Conservation (phyloP, 352 stramenopile genomes). For the Albugo candida region DNA sequence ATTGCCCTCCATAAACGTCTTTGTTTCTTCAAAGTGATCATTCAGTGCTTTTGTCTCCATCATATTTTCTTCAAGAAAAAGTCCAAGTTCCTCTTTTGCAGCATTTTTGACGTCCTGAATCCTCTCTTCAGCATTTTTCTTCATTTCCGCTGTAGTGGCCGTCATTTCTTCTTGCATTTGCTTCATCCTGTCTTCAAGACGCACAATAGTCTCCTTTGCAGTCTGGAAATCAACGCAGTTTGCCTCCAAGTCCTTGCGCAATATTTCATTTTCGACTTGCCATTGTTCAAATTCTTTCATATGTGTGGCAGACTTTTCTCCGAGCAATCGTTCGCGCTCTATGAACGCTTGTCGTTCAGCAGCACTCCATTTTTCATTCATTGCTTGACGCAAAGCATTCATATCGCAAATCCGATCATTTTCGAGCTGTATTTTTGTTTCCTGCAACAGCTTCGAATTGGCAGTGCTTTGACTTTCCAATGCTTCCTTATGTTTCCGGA, state of each 20-base stretch:
- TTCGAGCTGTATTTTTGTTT: slow-evolving; percentile 12
- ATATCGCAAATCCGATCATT: slow-evolving; percentile 14
- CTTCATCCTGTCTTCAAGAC: slow-evolving; percentile 13
- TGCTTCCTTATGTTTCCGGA: slow-evolving; percentile 3
- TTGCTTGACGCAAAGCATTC: slow-evolving; percentile 14
- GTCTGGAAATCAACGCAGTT: too few relatives aligned
- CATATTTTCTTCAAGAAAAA: slow-evolving; percentile 41
- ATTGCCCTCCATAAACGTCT: slow-evolving; percentile 29
- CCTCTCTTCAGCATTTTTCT: slow-evolving; percentile 21
- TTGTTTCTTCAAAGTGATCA: slow-evolving; percentile 51
- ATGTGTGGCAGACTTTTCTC: not conserved
- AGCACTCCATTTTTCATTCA: slow-evolving; percentile 8
- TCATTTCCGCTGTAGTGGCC: slow-evolving; percentile 4
- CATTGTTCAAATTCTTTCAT: not conserved
- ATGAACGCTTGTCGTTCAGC: not conserved
- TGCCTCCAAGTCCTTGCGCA: too few relatives aligned
- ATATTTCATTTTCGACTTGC: not conserved
- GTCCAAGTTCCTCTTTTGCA: slow-evolving; percentile 45
- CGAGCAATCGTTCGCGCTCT: not conserved
- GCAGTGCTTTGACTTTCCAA: slow-evolving; percentile 8
- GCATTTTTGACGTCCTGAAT: slow-evolving; percentile 31
- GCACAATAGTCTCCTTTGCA: too few relatives aligned
- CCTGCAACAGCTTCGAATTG: slow-evolving; percentile 12
- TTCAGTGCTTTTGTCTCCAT: slow-evolving; percentile 38
- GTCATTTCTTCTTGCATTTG: slow-evolving; percentile 17